phyloP scores from a whole-genome alignment of 768 basidiomycete species.

The Kondoa malvinella region DNA sequence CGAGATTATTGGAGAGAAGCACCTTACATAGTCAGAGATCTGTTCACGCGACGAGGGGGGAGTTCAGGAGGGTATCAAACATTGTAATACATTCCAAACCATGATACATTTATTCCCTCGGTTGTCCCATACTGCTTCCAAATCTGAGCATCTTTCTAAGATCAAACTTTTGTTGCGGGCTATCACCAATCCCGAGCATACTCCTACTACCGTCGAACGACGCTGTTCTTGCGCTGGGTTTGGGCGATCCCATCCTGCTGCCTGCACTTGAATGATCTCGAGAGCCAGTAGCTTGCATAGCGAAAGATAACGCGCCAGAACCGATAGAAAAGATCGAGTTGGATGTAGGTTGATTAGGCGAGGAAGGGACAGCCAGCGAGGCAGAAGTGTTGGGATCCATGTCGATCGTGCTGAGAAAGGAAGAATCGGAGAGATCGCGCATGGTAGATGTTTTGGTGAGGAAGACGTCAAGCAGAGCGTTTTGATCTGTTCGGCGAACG shows the following conservation, averaged over 20 bases:
- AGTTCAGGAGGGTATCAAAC: background rate
- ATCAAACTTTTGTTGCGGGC: background rate
- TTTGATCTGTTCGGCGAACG: conserved; percentile 67
- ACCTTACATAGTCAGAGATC: background rate
- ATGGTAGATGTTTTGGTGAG: conserved; percentile 83
- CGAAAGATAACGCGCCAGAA: too few relatives aligned
- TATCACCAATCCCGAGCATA: too few relatives aligned
- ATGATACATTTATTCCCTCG: background rate
- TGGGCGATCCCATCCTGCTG: too few relatives aligned
- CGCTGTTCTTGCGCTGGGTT: too few relatives aligned
- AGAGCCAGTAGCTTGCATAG: too few relatives aligned
- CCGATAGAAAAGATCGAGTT: too few relatives aligned
- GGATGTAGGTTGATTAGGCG: background rate
- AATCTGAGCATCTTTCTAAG: background rate
- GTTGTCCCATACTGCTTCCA: too few relatives aligned
- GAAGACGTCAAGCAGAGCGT: conserved; percentile 77
- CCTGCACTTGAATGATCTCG: too few relatives aligned
- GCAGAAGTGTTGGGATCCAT: conserved; percentile 46
- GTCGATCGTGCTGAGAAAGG: conserved; percentile 81
- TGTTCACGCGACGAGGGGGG: background rate
- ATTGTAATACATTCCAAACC: background rate
- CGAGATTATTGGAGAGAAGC: conserved; percentile 1
- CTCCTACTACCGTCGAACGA: too few relatives aligned
- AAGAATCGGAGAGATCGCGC: conserved; percentile 67
- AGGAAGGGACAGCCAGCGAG: background rate